Percentiles rank a stretch among this genome's conserved stretches.
Conservation (phyloP, 495 filamentous ascomycete species). For the Pseudevernia furfuracea region DNA sequence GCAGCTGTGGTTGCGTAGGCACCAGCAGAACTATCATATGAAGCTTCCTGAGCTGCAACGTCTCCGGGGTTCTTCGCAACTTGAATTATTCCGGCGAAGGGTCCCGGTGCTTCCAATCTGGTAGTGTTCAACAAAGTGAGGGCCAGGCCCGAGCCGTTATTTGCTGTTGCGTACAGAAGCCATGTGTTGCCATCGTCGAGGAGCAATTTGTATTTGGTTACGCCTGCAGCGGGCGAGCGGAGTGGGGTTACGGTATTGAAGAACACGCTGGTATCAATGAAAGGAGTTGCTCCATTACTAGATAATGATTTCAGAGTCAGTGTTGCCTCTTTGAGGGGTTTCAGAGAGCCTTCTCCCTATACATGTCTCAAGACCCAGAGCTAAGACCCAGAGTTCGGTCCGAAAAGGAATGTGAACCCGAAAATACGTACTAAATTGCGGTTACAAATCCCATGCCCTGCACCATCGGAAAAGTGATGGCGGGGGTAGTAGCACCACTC, state of each 20-base stretch:
- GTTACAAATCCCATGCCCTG: conserved; percentile 90
- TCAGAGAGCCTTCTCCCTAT: not conserved
- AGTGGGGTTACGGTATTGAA: conserved; percentile 61
- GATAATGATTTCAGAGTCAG: not conserved
- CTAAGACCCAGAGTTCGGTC: not conserved
- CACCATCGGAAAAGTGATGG: conserved; percentile 70
- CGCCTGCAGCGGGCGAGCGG: conserved; percentile 46
- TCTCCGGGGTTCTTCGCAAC: conserved; percentile 64
- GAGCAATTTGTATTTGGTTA: conserved; percentile 68
- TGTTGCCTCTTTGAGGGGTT: not conserved
- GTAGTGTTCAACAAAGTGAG: conserved; percentile 42
- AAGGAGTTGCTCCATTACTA: conserved; percentile 51
- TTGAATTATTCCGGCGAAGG: conserved; percentile 67
- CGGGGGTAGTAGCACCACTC: conserved; percentile 41
- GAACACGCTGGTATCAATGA: conserved; percentile 64
- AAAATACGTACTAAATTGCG: conserved; percentile 46
- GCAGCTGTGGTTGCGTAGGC: conserved; percentile 58
- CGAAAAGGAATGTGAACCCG: not conserved
- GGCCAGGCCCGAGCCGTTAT: conserved; percentile 37
- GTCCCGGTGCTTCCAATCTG: conserved; percentile 41
- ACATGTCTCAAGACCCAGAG: not conserved
- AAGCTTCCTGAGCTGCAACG: conserved; percentile 46
- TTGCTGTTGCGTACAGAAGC: conserved; percentile 69
- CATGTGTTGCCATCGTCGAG: conserved; percentile 68
- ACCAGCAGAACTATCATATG: conserved; percentile 70